phyloP scores from a whole-genome alignment of 2,329 filamentous ascomycete species.

The Seiridium unicorne region DNA sequence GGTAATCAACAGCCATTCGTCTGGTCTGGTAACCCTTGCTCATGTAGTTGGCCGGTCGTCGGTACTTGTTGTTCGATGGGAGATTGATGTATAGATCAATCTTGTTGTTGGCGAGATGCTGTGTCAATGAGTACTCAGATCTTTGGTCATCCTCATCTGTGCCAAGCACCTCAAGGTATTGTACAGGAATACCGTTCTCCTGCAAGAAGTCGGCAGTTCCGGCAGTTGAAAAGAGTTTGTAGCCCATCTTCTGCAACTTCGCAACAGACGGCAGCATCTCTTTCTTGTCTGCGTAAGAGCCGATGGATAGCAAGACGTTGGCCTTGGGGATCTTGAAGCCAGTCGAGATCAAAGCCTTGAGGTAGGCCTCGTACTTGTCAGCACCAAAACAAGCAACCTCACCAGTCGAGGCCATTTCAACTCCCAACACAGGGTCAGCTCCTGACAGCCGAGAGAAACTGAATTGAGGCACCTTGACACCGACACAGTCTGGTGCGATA shows the following conservation, averaged over 20 bases:
- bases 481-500: slow-evolving; percentile 79
- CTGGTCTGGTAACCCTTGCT: slow-evolving; percentile 95
- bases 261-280: slow-evolving; percentile 93
- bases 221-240: slow-evolving; percentile 92
- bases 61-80: slow-evolving; percentile 97
- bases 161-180: slow-evolving; percentile 86
- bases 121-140: slow-evolving; percentile 93
- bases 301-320: slow-evolving; percentile 93
- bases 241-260: slow-evolving; percentile 87
- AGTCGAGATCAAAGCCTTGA: slow-evolving; percentile 93
- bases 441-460: slow-evolving; percentile 96
- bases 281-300: slow-evolving; percentile 96
- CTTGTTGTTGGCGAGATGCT: slow-evolving; percentile 95
- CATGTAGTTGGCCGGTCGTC: slow-evolving; percentile 96
- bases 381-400: slow-evolving; percentile 95
- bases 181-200: slow-evolving; percentile 86
- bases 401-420: slow-evolving; percentile 98
- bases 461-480: slow-evolving; percentile 98
- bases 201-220: slow-evolving; percentile 96
- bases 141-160: slow-evolving; percentile 80
- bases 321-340: slow-evolving; percentile 95
- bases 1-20: slow-evolving; percentile 96
- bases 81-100: slow-evolving; percentile 99
- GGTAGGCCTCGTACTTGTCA: slow-evolving; percentile 96
- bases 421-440: slow-evolving; percentile 92